These are phyloP conservation scores for Bryoglossum gracile DNA, from an alignment of 495 filamentous ascomycete species.

Conservation along the genomic window DNA sequence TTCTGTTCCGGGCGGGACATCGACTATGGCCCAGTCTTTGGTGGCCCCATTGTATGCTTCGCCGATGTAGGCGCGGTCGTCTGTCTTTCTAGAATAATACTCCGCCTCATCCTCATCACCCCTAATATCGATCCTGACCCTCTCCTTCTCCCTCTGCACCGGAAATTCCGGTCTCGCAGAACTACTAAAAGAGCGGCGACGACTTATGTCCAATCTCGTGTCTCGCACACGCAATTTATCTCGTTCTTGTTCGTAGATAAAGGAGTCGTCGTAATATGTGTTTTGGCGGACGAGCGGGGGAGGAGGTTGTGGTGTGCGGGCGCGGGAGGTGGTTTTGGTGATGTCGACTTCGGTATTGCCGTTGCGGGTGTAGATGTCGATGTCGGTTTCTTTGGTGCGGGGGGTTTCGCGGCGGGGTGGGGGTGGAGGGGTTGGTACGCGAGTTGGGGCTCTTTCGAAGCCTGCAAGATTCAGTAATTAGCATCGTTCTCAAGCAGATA, in stretches of 20 bases:
- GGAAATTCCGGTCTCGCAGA: constrained; percentile 18
- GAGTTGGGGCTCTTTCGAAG: constrained; percentile 38
- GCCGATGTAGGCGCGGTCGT: constrained; percentile 52
- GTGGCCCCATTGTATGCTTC: constrained; percentile 63
- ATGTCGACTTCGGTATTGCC: constrained; percentile 45
- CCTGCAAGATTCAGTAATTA: constrained; percentile 21
- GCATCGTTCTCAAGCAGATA: too few relatives aligned
- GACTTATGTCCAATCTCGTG: constrained; percentile 21
- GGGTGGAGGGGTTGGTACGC: constrained; percentile 41
- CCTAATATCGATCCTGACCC: constrained; percentile 23
- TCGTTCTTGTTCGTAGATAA: constrained; percentile 50
- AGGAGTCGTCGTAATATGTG: constrained; percentile 48
- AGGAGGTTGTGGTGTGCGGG: constrained; percentile 20
- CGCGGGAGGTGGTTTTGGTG: constrained; percentile 7
- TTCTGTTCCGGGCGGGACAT: constrained; percentile 72
- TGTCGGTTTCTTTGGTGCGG: constrained; percentile 43
- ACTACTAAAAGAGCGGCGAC: constrained; percentile 20
- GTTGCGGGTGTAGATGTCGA: constrained; percentile 40
- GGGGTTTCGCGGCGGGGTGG: constrained; percentile 26
- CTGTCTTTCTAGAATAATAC: constrained; percentile 54
- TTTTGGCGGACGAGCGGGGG: constrained; percentile 33
- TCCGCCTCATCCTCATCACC: constrained; percentile 53
- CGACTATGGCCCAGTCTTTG: constrained; percentile 67
- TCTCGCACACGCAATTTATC: constrained; percentile 32
- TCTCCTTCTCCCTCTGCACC: constrained; percentile 3